Conservation (phyloP, 2,329 filamentous ascomycete species). For the Pseudogymnoascus sp. region DNA sequence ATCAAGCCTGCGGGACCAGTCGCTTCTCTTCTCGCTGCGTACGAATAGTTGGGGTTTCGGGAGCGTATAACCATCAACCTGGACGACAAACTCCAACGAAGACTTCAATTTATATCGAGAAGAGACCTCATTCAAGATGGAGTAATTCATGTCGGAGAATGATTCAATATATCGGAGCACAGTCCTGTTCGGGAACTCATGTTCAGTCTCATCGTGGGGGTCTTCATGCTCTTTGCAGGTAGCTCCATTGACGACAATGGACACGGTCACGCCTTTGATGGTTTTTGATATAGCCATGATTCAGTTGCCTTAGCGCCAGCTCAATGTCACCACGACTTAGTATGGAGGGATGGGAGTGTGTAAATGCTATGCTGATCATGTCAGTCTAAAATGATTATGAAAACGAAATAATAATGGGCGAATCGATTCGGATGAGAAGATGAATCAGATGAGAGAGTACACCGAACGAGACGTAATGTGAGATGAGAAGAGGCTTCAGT, state of each 20-base stretch:
- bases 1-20: not conserved
- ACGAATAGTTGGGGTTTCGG: not conserved
- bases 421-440: not conserved
- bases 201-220: not conserved
- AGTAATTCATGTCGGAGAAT: not conserved
- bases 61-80: not conserved
- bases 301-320: too few relatives aligned
- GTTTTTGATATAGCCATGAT: not conserved
- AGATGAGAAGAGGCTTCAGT: not conserved
- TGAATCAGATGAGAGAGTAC: not conserved
- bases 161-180: not conserved
- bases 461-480: too few relatives aligned
- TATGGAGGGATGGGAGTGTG: not conserved
- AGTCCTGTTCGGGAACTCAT: not conserved
- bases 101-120: not conserved
- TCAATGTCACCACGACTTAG: not conserved
- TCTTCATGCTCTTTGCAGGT: not conserved
- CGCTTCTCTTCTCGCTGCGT: not conserved
- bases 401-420: not conserved
- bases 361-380: not conserved
- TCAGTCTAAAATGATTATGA: not conserved
- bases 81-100: not conserved
- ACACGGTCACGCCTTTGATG: not conserved
- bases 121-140: not conserved
- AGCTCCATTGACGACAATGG: not conserved